Base-by-base conservation (phyloP, 2,329 filamentous ascomycete genomes). In the Aureobasidium sp. region DNA sequence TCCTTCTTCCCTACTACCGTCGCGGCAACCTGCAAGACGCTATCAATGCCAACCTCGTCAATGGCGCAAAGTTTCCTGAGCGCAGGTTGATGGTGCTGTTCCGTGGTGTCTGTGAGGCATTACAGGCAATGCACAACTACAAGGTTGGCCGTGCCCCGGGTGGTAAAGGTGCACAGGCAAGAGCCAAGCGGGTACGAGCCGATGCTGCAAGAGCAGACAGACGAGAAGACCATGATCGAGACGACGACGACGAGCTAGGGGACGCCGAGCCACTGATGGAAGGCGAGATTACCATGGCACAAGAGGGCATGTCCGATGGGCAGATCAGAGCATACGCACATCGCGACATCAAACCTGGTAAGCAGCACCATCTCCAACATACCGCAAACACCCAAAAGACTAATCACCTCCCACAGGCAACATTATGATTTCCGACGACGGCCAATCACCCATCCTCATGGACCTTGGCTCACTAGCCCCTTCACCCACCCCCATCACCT, bases 11-110 rank as follows among this genome's bases (percentile, higher is more conserved):
- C 14, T 99, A 97, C 79, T 99, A 97, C 78, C 82, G 91, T 69
- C 83, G 93, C 67, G 94, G 94, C 15, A 99, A 99, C 74, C 82
- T 99, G 40, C 94, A 99, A 77, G 94, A 99, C 76, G 88, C 95
- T 72, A 97, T 99, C 80, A 99, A 99, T 75, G 93, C 94, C 66
- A 99, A 99, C 76, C 80, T 97, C 60, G 93, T 99, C 75, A 97
- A 97, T 75, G 91, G 96, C 73, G 90, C 89, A 40, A 83, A 82
- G 57, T 97, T 99, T 70, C 91, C 93, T 0, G 93, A 97, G 78
- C 84, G 86, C 72, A 82, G 87, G 69, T 79, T 99, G 65, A 93
- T 97, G 91, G 80, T 87, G 63, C 76, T 99, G 63, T 97, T 99
- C 74, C 78, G 97, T 45, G 94, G 94, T 17, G 91, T 99, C 2